Evolutionary conservation across 331 rosid species (phyloP), one percentile per base, ranked within the genome.

Genomic region (Quercus phellos): DNA sequence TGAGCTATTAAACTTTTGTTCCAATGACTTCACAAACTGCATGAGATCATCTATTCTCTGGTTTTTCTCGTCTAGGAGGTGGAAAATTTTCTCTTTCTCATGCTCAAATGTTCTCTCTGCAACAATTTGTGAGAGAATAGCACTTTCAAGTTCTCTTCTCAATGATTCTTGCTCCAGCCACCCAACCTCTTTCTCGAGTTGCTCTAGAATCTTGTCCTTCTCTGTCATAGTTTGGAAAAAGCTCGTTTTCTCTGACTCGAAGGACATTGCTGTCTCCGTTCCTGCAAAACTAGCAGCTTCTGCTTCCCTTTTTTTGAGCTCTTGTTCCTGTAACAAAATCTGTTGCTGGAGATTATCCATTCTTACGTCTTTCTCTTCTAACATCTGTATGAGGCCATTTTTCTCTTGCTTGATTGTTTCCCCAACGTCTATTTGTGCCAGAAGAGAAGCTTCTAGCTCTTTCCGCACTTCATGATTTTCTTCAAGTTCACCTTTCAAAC

Each of bases 361-460:
- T 76, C 51, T 84, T 69, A 32, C 76, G 2, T 87, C 87, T 74
- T 83, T 85, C 79, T 82, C 87, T 83, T 85, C 85, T 53, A 87
- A 55, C 80, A 80, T 76, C 55, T 5, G 5, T 24, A 74, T 61
- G 77, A 91, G 84, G 68, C 70, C 74, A 29, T 80, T 80, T 74
- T 82, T 90, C 79, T 89, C 91, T 79, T 84, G 87, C 90, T 88
- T 85, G 59, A 84, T 73, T 77, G 81, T 80, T 83, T 90, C 98
- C 26, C 84, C 90, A 66, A 77, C 76, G 55, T 79, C 90, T 50
- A 92, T 83, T 84, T 95, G 90, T 68, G 84, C 86, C 61, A 92
- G 88, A 80, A 92, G 94, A 50, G 96, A 91, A 79, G 89, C 78
- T 86, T 95, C 99, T 22, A 95, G 78, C 77, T 88, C 91, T 77